A percentile compares a stretch with the other conserved stretches of the same genome.
Conservation (phyloP, 768 basidiomycete species). For the Mrakia blollopis region DNA sequence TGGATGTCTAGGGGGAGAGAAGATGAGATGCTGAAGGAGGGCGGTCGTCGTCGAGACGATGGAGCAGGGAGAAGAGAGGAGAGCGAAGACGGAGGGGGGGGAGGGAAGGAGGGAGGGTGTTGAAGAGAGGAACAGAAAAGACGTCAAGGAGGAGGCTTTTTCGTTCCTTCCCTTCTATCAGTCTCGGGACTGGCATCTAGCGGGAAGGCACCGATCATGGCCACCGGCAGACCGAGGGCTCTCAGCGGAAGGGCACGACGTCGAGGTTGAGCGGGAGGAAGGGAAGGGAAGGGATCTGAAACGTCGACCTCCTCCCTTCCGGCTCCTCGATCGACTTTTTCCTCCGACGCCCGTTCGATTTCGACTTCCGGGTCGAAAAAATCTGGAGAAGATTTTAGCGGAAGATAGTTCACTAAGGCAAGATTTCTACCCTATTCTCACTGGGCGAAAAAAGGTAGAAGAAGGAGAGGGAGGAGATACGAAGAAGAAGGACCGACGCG, state of each 20-base stretch:
- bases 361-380: no score
- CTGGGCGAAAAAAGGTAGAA: no score
- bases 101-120: not conserved
- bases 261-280: not conserved
- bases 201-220: not conserved
- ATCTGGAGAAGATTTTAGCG: no score
- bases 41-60: not conserved
- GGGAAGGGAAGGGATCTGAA: no score
- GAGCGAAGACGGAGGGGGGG: not conserved
- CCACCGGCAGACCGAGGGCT: not conserved
- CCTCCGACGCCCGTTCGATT: no score
- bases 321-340: not conserved
- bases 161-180: not conserved
- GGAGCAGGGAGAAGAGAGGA: not conserved
- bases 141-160: not conserved
- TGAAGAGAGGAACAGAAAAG: not conserved
- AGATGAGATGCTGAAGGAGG: not conserved
- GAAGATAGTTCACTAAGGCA: no score
- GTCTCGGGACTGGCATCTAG: not conserved
- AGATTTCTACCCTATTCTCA: no score
- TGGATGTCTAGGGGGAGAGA: not conserved
- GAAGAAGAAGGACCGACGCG: no score
- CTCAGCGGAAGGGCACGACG: not conserved
- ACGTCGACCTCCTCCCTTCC: no score
- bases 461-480: no score